These are phyloP conservation scores for Solanum chilense DNA, from an alignment of 257 asterid genomes.

Conservation along the genomic window DNA sequence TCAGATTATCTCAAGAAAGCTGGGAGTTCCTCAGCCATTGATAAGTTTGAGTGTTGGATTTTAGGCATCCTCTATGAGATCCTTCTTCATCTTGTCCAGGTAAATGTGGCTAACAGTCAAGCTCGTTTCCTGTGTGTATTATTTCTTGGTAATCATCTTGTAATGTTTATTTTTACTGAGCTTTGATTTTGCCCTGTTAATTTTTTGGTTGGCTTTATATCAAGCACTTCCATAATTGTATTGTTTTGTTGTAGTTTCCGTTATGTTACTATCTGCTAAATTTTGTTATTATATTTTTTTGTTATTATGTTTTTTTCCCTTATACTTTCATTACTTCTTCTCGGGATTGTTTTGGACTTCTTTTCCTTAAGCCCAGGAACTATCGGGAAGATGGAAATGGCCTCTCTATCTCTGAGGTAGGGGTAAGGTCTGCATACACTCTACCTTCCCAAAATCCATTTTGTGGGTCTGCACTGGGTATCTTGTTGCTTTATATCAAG, in stretches of 20 bases:
- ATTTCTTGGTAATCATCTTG: neutral
- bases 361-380: neutral
- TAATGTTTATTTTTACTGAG: neutral
- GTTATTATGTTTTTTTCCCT: neutral
- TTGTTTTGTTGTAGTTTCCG: neutral
- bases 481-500: neutral
- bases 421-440: neutral
- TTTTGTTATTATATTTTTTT: neutral
- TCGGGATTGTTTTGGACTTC: neutral
- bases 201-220: neutral
- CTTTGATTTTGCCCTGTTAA: neutral
- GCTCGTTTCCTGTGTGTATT: neutral
- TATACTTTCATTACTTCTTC: neutral
- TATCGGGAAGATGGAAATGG: neutral
- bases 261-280: neutral
- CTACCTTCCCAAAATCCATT: neutral
- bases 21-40: constrained; percentile 54
- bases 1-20: constrained; percentile 39
- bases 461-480: neutral
- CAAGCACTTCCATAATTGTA: neutral
- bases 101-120: constrained; percentile 10
- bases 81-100: constrained; percentile 99
- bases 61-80: constrained; percentile 91
- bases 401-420: neutral
- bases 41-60: constrained; percentile 93